Evolutionary conservation across 2,329 filamentous ascomycete genomes (phyloP).

Genomic region (Colletotrichum caudatum): DNA sequence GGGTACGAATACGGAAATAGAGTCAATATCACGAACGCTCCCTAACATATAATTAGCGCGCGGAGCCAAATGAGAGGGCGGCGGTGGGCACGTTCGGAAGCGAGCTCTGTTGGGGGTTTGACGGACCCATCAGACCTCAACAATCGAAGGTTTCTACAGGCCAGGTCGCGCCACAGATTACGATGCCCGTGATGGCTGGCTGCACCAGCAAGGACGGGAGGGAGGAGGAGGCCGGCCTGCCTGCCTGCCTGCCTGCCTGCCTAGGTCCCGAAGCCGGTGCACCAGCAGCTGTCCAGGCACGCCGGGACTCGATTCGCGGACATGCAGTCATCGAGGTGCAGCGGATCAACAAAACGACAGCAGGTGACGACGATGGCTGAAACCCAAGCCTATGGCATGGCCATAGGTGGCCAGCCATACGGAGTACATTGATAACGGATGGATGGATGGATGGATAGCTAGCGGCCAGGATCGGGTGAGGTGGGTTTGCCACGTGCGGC

Average conservation of each 20-base stretch:
- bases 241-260: not conserved
- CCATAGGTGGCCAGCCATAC: too few species aligned
- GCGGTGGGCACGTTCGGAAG: slow-evolving; percentile 7
- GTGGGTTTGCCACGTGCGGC: slow-evolving; percentile 36
- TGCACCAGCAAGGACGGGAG: not conserved
- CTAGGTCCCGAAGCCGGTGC: slow-evolving; percentile 1
- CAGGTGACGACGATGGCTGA: not conserved
- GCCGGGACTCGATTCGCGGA: slow-evolving; percentile 5
- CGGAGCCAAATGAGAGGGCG: slow-evolving; percentile 15
- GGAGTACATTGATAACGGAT: not conserved
- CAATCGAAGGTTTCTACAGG: slow-evolving; percentile 8
- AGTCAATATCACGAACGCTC: slow-evolving; percentile 1
- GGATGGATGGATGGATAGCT: not conserved
- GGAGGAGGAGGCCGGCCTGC: not conserved
- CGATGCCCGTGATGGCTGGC: slow-evolving; percentile 3
- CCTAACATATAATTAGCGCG: not conserved
- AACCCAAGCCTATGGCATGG: not conserved
- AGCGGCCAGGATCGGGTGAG: slow-evolving; percentile 17
- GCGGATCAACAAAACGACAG: slow-evolving; percentile 5
- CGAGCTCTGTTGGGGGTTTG: not conserved
- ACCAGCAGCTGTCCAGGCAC: not conserved
- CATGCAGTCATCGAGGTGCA: not conserved
- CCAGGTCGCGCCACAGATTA: not conserved
- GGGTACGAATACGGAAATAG: not conserved
- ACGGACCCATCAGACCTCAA: slow-evolving; percentile 21